Conservation (phyloP, 2,329 filamentous ascomycete species). For the Clarireedia monteithiana region DNA sequence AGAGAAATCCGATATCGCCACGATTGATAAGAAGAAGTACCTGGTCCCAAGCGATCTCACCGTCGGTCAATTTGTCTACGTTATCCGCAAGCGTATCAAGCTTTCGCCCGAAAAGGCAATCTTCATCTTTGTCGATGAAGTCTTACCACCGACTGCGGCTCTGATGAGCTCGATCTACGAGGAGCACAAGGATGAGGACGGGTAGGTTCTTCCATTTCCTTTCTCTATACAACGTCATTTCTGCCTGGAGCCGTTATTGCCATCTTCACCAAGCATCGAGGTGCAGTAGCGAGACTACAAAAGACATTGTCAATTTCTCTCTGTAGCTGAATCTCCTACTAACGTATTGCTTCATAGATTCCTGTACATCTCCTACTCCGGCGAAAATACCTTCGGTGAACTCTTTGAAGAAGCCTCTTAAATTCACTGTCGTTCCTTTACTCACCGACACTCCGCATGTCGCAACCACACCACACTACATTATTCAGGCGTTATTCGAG, state of each 20-base stretch:
- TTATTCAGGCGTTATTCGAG: slow-evolving; percentile 5
- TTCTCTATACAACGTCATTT: slow-evolving; percentile 7
- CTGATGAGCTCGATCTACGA: slow-evolving; percentile 99
- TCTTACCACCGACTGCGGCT: slow-evolving; percentile 89
- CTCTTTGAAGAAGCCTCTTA: slow-evolving; percentile 6
- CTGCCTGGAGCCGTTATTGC: slow-evolving; percentile 5
- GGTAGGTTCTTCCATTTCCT: slow-evolving; percentile 34
- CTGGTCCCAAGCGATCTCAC: slow-evolving; percentile 95
- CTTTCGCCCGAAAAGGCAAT: slow-evolving; percentile 98
- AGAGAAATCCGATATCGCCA: slow-evolving; percentile 97
- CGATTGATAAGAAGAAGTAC: slow-evolving; percentile 99
- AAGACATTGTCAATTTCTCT: neutral
- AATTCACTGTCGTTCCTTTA: neutral
- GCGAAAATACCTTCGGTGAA: slow-evolving; percentile 93
- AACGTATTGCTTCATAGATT: slow-evolving; percentile 33
- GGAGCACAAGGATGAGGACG: slow-evolving; percentile 84
- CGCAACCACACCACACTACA: slow-evolving; percentile 1
- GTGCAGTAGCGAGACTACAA: neutral
- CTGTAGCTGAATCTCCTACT: neutral
- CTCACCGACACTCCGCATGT: neutral
- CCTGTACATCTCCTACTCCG: slow-evolving; percentile 97
- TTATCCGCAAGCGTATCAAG: slow-evolving; percentile 99
- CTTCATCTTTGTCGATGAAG: slow-evolving; percentile 99
- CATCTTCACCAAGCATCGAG: neutral
- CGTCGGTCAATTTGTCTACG: slow-evolving; percentile 98